phyloP scores from a whole-genome alignment of 1,284 basidiomycete genomes.

The Meripilus lineatus region DNA sequence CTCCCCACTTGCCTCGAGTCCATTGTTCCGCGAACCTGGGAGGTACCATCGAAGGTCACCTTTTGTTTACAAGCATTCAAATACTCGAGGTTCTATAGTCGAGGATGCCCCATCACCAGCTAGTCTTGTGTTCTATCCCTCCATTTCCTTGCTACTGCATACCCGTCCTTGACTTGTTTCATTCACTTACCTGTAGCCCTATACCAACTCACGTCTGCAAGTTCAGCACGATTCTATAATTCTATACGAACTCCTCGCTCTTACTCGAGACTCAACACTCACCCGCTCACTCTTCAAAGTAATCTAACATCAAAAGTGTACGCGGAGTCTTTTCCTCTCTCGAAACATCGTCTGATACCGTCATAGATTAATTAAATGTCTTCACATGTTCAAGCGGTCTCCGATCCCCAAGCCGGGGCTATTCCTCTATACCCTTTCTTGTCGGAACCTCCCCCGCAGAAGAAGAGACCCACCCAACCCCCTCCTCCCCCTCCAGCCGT shows the following conservation, averaged over 20 bases:
- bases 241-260: neutral
- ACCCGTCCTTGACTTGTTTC: neutral
- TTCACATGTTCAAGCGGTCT: conserved; percentile 11
- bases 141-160: neutral
- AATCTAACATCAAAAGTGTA: neutral
- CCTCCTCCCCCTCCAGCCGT: conserved; percentile 21
- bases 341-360: neutral
- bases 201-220: neutral
- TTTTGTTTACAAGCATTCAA: too few species aligned
- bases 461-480: conserved; percentile 28
- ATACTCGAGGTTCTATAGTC: too few species aligned
- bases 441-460: conserved; percentile 28
- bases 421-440: conserved; percentile 27
- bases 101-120: conserved; percentile 13
- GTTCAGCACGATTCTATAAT: neutral
- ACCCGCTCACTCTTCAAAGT: neutral
- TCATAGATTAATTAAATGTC: neutral
- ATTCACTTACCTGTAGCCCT: neutral
- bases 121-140: conserved; percentile 17
- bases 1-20: too few species aligned
- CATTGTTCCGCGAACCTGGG: too few species aligned
- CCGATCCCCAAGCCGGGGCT: conserved; percentile 7
- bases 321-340: neutral
- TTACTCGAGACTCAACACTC: neutral
- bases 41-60: too few species aligned